phyloP scores from a whole-genome alignment of 192 early-diverging fungal genomes.

The Kappamyces sp. region DNA sequence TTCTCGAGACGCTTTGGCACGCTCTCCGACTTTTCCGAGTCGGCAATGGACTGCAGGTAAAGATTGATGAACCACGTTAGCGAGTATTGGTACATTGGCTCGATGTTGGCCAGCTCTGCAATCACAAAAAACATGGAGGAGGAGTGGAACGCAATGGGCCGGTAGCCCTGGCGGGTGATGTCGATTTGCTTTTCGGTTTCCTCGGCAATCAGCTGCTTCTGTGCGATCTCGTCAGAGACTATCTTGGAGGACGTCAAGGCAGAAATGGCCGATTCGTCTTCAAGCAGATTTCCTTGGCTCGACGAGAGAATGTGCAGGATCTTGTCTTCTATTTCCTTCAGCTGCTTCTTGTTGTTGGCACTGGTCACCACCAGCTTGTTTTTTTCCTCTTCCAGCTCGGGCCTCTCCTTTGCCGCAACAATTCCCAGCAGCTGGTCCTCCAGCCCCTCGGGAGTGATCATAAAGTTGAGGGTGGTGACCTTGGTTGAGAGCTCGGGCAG shows the following conservation, averaged over 20 bases:
- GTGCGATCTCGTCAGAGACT: conserved; percentile 52
- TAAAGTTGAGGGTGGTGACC: conserved; percentile 59
- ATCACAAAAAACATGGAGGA: conserved; percentile 59
- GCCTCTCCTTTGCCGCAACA: conserved; percentile 55
- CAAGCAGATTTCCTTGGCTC: conserved; percentile 51
- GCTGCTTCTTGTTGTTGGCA: conserved; percentile 55
- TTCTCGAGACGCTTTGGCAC: conserved; percentile 47
- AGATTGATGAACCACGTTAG: conserved; percentile 57
- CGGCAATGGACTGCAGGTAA: conserved; percentile 54
- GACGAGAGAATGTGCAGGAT: conserved; percentile 49
- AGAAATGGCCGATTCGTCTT: conserved; percentile 57
- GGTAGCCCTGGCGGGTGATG: conserved; percentile 50
- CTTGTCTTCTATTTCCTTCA: conserved; percentile 60
- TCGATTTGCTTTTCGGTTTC: conserved; percentile 59
- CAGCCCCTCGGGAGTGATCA: conserved; percentile 58
- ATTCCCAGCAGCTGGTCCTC: conserved; percentile 58
- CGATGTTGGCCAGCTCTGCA: conserved; percentile 58
- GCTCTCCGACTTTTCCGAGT: conserved; percentile 49
- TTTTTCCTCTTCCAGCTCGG: conserved; percentile 63
- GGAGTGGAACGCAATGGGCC: conserved; percentile 55
- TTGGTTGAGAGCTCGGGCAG: conserved; percentile 59
- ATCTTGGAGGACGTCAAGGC: conserved; percentile 54
- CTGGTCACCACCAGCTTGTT: conserved; percentile 50
- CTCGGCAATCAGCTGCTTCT: conserved; percentile 55
- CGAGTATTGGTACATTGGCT: conserved; percentile 63